A percentile compares a stretch with the other conserved stretches of the same genome.
Evolutionary conservation across 78 protist species (phyloP).

Genomic region (Parvularia atlantis): DNA sequence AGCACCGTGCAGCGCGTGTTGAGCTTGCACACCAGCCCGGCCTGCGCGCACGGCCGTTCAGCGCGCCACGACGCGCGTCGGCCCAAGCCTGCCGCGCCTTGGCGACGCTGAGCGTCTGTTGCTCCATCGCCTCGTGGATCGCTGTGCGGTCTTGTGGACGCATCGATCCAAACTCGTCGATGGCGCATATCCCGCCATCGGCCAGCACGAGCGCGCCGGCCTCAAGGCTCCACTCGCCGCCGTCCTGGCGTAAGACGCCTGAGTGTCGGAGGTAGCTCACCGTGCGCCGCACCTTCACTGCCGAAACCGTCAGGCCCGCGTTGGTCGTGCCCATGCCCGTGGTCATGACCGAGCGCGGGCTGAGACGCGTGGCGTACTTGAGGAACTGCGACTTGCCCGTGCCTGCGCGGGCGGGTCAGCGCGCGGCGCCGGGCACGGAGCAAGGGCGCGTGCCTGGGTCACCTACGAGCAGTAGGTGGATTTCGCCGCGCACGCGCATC

Average conservation of each 20-base stretch:
- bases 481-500: slow-evolving; percentile 72
- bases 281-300: slow-evolving; percentile 53
- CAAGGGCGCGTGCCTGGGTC: too few species aligned
- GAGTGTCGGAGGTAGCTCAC: too few species aligned
- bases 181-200: slow-evolving; percentile 98
- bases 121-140: slow-evolving; percentile 98
- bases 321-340: slow-evolving; percentile 85
- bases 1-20: slow-evolving; percentile 75
- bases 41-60: slow-evolving; percentile 23
- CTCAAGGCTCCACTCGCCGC: slow-evolving; percentile 77
- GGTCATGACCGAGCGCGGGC: slow-evolving; percentile 80
- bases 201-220: slow-evolving; percentile 98
- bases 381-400: slow-evolving; percentile 77
- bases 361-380: slow-evolving; percentile 70
- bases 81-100: slow-evolving; percentile 53
- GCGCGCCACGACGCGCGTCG: neutral
- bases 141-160: slow-evolving; percentile 67
- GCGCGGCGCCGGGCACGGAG: too few species aligned
- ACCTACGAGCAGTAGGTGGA: slow-evolving; percentile 91
- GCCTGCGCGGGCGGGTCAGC: too few species aligned
- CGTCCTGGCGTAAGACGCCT: too few species aligned
- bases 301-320: slow-evolving; percentile 83
- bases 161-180: slow-evolving; percentile 91
- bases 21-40: slow-evolving; percentile 88
- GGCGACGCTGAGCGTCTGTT: slow-evolving; percentile 95